Conservation (phyloP, 2,329 filamentous ascomycete genomes). For the Cytospora piceicola region DNA sequence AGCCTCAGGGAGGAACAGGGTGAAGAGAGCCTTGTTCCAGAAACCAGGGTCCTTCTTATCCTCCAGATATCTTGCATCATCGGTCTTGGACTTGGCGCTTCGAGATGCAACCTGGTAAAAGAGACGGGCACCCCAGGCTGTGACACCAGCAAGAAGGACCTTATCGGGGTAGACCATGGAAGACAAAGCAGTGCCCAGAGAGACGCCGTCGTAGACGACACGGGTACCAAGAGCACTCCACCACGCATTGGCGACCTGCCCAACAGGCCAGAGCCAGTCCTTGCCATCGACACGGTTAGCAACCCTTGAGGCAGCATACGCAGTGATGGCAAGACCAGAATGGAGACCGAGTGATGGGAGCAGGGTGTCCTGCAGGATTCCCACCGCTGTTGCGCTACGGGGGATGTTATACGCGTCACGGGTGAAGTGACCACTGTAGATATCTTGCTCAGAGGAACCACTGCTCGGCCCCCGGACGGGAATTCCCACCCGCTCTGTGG, state of each 20-base stretch:
- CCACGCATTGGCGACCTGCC: conserved; percentile 61
- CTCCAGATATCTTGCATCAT: conserved; percentile 59
- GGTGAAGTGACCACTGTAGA: conserved; percentile 29
- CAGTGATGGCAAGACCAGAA: conserved; percentile 53
- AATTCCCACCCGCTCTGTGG: conserved; percentile 17
- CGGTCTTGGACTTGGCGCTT: conserved; percentile 52
- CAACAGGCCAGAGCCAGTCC: conserved; percentile 61
- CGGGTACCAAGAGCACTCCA: conserved; percentile 61
- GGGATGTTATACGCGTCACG: conserved; percentile 25
- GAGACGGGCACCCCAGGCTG: conserved; percentile 60
- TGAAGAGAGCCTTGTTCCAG: conserved; percentile 61
- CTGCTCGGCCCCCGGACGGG: conserved; percentile 24
- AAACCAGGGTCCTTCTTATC: conserved; percentile 55
- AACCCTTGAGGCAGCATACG: conserved; percentile 55
- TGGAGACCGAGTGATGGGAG: conserved; percentile 59
- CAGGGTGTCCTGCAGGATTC: conserved; percentile 56
- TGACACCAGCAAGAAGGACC: conserved; percentile 59
- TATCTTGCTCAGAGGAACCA: conserved; percentile 21
- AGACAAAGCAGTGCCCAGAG: conserved; percentile 49
- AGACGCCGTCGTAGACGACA: conserved; percentile 49
- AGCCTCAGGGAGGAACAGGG: conserved; percentile 60
- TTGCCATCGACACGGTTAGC: conserved; percentile 63
- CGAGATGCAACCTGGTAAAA: conserved; percentile 58
- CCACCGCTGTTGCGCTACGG: conserved; percentile 39
- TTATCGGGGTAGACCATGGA: conserved; percentile 58